Conservation (phyloP, 2,329 filamentous ascomycete genomes). For the Colletotrichum sp. region DNA sequence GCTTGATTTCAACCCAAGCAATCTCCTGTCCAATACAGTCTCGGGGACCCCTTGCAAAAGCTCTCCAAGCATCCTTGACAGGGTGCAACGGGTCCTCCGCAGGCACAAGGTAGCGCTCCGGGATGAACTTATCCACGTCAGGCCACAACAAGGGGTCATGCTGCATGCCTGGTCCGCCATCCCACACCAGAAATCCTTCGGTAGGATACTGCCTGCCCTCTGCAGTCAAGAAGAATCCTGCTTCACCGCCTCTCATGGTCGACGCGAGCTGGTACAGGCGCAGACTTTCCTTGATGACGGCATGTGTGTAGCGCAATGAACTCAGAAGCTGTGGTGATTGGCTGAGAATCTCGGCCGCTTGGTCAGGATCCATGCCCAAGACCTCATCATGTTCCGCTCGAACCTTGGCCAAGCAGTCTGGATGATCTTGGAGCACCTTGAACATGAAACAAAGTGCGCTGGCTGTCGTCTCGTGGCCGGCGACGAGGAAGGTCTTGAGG, state of each 20-base stretch:
- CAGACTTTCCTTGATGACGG: conserved; percentile 41
- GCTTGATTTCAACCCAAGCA: conserved; percentile 56
- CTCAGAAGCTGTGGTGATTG: conserved; percentile 30
- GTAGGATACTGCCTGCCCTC: conserved; percentile 49
- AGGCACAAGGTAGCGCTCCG: conserved; percentile 34
- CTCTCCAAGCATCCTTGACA: conserved; percentile 49
- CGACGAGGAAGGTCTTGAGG: conserved; percentile 40
- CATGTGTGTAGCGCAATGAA: conserved; percentile 39
- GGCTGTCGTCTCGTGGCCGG: conserved; percentile 41
- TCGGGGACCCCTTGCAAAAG: conserved; percentile 58
- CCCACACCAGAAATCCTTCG: conserved; percentile 45
- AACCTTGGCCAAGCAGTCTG: conserved; percentile 31
- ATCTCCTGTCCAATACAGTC: conserved; percentile 64
- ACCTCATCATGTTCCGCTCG: conserved; percentile 41
- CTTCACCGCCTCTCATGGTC: conserved; percentile 25
- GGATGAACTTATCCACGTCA: conserved; percentile 37
- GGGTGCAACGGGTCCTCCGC: conserved; percentile 21
- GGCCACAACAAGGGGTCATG: conserved; percentile 35
- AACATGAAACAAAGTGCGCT: conserved; percentile 37
- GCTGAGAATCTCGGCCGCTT: conserved; percentile 23
- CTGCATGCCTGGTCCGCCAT: conserved; percentile 40
- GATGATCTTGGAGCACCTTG: conserved; percentile 33
- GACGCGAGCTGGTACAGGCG: conserved; percentile 35
- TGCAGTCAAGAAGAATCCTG: conserved; percentile 41
- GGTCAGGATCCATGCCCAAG: conserved; percentile 30